phyloP scores from a whole-genome alignment of 495 filamentous ascomycete genomes.

The Hapsidospora chrysogenum region DNA sequence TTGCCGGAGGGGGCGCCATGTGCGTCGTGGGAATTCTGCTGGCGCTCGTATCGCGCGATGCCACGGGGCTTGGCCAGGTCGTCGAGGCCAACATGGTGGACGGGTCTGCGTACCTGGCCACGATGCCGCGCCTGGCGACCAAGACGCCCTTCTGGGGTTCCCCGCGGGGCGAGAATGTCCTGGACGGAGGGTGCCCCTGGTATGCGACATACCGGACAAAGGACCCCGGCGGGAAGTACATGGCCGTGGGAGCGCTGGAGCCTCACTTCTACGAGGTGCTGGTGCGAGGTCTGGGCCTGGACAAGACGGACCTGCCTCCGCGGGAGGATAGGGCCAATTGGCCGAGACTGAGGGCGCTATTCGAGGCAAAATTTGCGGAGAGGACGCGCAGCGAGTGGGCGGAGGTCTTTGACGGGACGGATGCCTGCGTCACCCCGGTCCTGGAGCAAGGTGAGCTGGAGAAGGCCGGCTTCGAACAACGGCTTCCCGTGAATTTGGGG shows the following conservation, averaged over 20 bases:
- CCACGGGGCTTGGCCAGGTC: constrained; percentile 59
- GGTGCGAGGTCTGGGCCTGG: constrained; percentile 45
- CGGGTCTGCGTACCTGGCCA: constrained; percentile 59
- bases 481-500: constrained; percentile 52
- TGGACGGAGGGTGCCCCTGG: constrained; percentile 75
- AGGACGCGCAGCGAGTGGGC: constrained; percentile 79
- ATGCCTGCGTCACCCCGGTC: constrained; percentile 85
- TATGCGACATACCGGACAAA: constrained; percentile 79
- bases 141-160: constrained; percentile 41
- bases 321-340: constrained; percentile 44
- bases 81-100: constrained; percentile 97
- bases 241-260: constrained; percentile 85
- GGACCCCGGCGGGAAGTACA: constrained; percentile 50
- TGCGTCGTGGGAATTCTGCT: constrained; percentile 54
- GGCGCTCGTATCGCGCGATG: constrained; percentile 37
- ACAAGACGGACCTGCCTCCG: constrained; percentile 31
- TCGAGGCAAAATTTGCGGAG: constrained; percentile 46
- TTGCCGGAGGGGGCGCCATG: constrained; percentile 75
- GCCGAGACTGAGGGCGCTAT: constrained; percentile 41
- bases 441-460: constrained; percentile 58
- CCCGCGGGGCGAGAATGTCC: constrained; percentile 53
- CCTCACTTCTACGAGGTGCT: constrained; percentile 63
- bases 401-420: constrained; percentile 67
- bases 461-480: constrained; percentile 36
- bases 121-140: constrained; percentile 48